phyloP scores from a whole-genome alignment of 2,329 filamentous ascomycete species.

The Hawksworthiomyces lignivorus region DNA sequence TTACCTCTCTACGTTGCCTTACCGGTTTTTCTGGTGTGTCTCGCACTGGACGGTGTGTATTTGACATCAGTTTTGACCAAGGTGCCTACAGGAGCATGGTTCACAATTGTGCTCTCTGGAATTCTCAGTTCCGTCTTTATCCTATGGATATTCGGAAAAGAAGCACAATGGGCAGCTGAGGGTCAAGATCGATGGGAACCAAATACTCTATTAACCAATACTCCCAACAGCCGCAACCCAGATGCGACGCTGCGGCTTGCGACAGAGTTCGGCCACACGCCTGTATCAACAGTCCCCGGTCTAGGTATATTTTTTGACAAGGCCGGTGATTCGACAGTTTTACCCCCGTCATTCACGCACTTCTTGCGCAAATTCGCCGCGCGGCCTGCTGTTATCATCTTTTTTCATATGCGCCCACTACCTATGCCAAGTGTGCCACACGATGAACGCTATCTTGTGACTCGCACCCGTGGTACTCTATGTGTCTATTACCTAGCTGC shows the following conservation, averaged over 20 bases:
- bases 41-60: conserved; percentile 60
- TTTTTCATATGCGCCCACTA: conserved; percentile 64
- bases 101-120: conserved; percentile 59
- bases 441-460: conserved; percentile 39
- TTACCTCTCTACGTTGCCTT: conserved; percentile 53
- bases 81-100: conserved; percentile 71
- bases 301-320: conserved; percentile 76
- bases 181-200: conserved; percentile 50
- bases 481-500: conserved; percentile 49
- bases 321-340: conserved; percentile 48
- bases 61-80: conserved; percentile 64
- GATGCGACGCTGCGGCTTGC: too few species aligned
- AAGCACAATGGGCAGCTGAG: conserved; percentile 68
- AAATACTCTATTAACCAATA: conserved; percentile 28
- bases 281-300: conserved; percentile 42
- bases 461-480: conserved; percentile 20
- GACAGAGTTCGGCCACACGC: too few species aligned
- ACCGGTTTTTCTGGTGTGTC: conserved; percentile 55
- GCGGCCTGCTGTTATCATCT: conserved; percentile 60
- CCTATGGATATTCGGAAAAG: conserved; percentile 73
- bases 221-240: conserved; percentile 8
- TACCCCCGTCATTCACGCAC: conserved; percentile 60
- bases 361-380: conserved; percentile 65
- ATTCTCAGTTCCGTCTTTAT: conserved; percentile 59
- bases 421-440: conserved; percentile 47